Conservation (phyloP, 306 rosid species). For the Acacia confusa region DNA sequence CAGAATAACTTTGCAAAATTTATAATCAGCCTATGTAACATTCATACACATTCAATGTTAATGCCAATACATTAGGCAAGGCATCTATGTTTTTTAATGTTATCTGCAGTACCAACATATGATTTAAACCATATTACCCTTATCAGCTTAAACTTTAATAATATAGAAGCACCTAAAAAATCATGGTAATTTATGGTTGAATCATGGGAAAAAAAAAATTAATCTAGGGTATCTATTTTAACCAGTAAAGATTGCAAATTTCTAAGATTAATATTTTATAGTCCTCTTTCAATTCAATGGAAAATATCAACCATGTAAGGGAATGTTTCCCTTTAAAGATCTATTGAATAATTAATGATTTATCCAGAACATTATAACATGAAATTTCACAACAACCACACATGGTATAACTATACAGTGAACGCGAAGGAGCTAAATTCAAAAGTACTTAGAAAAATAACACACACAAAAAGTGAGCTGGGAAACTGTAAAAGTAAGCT, state of each 20-base stretch:
- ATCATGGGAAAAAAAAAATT: background rate
- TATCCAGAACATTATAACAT: conserved; percentile 7
- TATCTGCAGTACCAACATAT: background rate
- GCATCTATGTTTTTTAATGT: background rate
- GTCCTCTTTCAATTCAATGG: background rate
- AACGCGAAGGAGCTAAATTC: background rate
- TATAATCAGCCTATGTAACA: background rate
- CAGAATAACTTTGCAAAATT: conserved; percentile 17
- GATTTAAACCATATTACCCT: background rate
- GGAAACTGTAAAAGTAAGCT: conserved; percentile 1
- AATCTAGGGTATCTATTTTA: background rate
- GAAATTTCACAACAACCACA: background rate
- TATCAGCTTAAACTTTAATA: background rate
- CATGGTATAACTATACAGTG: background rate
- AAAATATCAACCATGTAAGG: background rate
- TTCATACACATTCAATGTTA: background rate
- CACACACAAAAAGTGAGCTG: background rate
- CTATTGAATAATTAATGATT: background rate
- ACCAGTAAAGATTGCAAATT: background rate
- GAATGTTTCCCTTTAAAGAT: background rate
- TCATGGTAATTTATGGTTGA: background rate
- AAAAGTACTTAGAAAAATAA: background rate
- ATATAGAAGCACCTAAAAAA: background rate
- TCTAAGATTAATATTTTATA: background rate
- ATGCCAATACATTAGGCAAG: background rate